Evolutionary conservation across 73 alveolate genomes (phyloP).

Genomic region (Paramecium primaurelia): DNA sequence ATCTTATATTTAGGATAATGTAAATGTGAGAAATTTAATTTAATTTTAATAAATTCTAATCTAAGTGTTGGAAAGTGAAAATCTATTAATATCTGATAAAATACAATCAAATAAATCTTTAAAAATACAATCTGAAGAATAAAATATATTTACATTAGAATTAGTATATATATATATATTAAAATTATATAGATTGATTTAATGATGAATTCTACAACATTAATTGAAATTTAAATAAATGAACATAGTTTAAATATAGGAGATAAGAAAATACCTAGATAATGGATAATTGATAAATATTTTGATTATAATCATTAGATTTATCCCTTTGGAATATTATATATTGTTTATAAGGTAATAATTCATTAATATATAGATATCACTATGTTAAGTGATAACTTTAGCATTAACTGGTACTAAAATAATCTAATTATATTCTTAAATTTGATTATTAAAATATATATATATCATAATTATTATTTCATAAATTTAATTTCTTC

Average conservation of each 20-base stretch:
- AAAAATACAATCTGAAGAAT: not conserved
- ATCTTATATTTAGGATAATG: not conserved
- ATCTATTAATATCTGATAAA: not conserved
- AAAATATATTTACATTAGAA: not conserved
- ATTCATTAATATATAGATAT: not conserved
- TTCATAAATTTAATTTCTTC: not conserved
- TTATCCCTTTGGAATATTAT: not conserved
- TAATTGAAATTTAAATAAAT: not conserved
- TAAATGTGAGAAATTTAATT: not conserved
- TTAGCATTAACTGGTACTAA: not conserved
- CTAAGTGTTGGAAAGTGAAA: not conserved
- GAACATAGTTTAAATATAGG: not conserved
- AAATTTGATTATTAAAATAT: not conserved
- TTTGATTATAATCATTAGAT: conserved; percentile 14
- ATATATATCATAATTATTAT: not conserved
- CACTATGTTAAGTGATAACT: conserved; percentile 8
- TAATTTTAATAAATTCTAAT: not conserved
- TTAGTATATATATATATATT: not conserved
- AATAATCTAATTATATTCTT: not conserved
- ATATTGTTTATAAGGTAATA: conserved; percentile 4
- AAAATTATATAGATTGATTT: not conserved
- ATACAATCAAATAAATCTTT: not conserved
- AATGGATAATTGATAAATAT: not conserved
- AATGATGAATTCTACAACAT: not conserved
- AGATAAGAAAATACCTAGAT: not conserved